A percentile compares a stretch with the other conserved stretches of the same genome.
phyloP scores from a whole-genome alignment of 768 basidiomycete genomes.

The Pilatotrama ljubarskyi region DNA sequence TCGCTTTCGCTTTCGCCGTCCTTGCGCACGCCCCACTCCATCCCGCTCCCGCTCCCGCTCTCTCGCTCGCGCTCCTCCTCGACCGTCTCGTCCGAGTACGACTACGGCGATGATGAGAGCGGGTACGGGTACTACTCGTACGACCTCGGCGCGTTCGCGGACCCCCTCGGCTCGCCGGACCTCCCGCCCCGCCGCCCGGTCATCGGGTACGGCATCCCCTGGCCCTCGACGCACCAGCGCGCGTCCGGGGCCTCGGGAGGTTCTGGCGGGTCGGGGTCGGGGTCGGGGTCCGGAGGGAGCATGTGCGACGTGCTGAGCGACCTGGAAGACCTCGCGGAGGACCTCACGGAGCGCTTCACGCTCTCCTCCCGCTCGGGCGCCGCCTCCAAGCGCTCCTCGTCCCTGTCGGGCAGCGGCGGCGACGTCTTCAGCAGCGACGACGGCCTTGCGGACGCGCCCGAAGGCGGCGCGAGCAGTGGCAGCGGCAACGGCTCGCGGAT shows the following conservation, averaged over 20 bases:
- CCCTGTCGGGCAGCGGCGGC: neutral
- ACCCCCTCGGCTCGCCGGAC: slow-evolving; percentile 10
- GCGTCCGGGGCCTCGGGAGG: slow-evolving; percentile 3
- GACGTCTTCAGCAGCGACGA: slow-evolving; percentile 10
- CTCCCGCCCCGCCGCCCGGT: slow-evolving; percentile 1
- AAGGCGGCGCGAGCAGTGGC: neutral
- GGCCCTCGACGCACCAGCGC: slow-evolving; percentile 20
- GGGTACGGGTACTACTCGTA: slow-evolving; percentile 12
- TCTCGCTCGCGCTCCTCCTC: slow-evolving; percentile 17
- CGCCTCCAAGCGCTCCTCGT: neutral
- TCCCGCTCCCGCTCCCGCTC: slow-evolving; percentile 10
- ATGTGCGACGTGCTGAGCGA: slow-evolving; percentile 18
- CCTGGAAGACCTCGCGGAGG: slow-evolving; percentile 17
- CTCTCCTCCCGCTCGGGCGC: neutral
- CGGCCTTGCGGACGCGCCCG: slow-evolving; percentile 8
- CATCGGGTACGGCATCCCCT: slow-evolving; percentile 22
- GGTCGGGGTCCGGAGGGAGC: neutral
- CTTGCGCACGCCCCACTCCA: neutral
- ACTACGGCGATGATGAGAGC: slow-evolving; percentile 18
- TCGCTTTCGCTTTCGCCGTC: slow-evolving; percentile 6
- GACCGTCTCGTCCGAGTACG: slow-evolving; percentile 20
- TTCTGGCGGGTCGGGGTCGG: neutral
- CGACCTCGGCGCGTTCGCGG: slow-evolving; percentile 17
- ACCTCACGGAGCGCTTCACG: slow-evolving; percentile 18
- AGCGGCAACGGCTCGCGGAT: neutral